phyloP scores from a whole-genome alignment of 148 eudicot genomes.

The Cornus kousa region DNA sequence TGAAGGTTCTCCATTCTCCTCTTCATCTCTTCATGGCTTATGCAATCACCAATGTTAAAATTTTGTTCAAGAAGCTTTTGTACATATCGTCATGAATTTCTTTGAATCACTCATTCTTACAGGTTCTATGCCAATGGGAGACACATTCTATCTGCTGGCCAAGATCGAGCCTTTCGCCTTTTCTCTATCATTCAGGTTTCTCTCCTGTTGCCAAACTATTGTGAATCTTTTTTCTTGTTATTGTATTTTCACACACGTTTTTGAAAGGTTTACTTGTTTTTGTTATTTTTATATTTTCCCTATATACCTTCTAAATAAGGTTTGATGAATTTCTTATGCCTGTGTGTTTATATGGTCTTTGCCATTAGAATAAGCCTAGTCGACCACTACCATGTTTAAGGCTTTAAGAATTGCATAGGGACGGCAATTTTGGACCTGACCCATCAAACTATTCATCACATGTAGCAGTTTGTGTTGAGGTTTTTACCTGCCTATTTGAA shows the following conservation, averaged over 20 bases:
- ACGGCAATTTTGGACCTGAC: no score
- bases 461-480: no score
- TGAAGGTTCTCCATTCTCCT: no score
- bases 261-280: neutral
- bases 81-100: no score
- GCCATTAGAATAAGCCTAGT: neutral
- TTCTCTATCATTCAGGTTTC: conserved; percentile 90
- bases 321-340: neutral
- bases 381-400: neutral
- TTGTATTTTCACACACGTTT: neutral
- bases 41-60: no score
- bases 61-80: no score
- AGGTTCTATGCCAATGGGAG: conserved; percentile 96
- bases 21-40: no score
- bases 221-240: neutral
- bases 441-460: no score
- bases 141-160: conserved; percentile 96
- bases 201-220: neutral
- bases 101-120: conserved; percentile 13
- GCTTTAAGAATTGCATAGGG: neutral
- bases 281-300: neutral
- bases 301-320: neutral
- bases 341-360: neutral
- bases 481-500: no score
- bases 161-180: conserved; percentile 97